Conservation (phyloP, 2,329 filamentous ascomycete species). For the Aspergillus sojae region DNA sequence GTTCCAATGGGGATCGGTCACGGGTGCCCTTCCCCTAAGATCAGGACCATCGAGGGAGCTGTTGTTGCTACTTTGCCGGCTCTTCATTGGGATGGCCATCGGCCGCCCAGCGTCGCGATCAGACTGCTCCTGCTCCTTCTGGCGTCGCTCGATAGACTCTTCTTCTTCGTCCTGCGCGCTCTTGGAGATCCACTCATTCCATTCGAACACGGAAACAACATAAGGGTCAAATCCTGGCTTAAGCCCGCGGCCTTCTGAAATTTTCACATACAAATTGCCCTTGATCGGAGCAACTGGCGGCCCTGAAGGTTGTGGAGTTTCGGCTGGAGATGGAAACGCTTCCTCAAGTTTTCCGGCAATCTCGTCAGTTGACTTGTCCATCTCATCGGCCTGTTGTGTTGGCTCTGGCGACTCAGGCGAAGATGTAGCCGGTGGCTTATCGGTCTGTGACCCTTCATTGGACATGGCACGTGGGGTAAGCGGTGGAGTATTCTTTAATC, state of each 20-base stretch:
- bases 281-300: constrained; percentile 72
- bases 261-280: constrained; percentile 87
- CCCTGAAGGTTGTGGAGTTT: constrained; percentile 41
- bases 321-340: constrained; percentile 34
- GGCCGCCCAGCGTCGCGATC: constrained; percentile 80
- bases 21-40: constrained; percentile 60
- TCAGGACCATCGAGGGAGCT: constrained; percentile 71
- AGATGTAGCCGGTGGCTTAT: constrained; percentile 34
- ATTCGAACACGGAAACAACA: constrained; percentile 94
- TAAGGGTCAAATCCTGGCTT: constrained; percentile 86
- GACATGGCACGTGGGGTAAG: constrained; percentile 89
- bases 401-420: constrained; percentile 23
- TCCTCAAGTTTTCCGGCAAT: constrained; percentile 41
- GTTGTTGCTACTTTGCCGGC: constrained; percentile 93
- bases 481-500: constrained; percentile 85
- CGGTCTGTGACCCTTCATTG: constrained; percentile 53
- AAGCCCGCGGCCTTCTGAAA: constrained; percentile 80
- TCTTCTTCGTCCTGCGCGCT: constrained; percentile 69
- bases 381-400: constrained; percentile 23
- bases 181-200: constrained; percentile 92
- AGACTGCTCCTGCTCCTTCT: constrained; percentile 61
- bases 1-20: constrained; percentile 91
- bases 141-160: constrained; percentile 63
- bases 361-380: constrained; percentile 36
- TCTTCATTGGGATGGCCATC: constrained; percentile 96